Conservation (phyloP, 192 early-diverging fungal genomes). For the Powellomyces hirtus region DNA sequence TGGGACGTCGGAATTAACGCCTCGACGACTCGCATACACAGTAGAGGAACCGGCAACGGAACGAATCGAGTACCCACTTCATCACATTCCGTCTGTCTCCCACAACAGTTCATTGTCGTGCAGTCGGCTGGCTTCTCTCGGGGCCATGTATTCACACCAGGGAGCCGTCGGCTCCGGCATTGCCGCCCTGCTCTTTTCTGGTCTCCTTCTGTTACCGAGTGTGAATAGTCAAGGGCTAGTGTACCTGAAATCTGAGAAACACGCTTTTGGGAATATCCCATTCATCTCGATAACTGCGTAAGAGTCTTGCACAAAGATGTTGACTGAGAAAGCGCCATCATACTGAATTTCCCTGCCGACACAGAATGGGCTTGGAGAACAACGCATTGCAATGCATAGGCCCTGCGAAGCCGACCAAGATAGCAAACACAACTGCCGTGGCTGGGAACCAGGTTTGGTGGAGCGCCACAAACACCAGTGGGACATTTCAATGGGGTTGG, state of each 20-base stretch:
- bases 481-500: constrained; percentile 7
- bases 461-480: neutral
- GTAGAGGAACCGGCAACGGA: too few relatives aligned
- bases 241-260: constrained; percentile 12
- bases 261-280: constrained; percentile 10
- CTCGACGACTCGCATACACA: too few relatives aligned
- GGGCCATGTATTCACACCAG: too few relatives aligned
- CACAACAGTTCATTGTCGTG: too few relatives aligned
- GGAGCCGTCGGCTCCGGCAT: too few relatives aligned
- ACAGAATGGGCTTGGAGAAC: constrained; percentile 19
- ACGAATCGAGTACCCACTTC: too few relatives aligned
- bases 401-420: constrained; percentile 1
- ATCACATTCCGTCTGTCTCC: too few relatives aligned
- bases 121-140: too few relatives aligned
- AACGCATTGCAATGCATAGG: constrained; percentile 4
- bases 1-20: too few relatives aligned
- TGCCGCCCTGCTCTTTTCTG: too few relatives aligned
- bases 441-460: constrained; percentile 15
- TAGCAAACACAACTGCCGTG: constrained; percentile 7
- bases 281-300: constrained; percentile 11
- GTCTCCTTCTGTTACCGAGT: too few relatives aligned
- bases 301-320: neutral
- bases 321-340: neutral
- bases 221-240: neutral
- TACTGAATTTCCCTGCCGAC: neutral